Evolutionary conservation across 176 grass and related monocot species (phyloP), one percentile per base, ranked within the genome.

Genomic region (Zoysia pacifica): DNA sequence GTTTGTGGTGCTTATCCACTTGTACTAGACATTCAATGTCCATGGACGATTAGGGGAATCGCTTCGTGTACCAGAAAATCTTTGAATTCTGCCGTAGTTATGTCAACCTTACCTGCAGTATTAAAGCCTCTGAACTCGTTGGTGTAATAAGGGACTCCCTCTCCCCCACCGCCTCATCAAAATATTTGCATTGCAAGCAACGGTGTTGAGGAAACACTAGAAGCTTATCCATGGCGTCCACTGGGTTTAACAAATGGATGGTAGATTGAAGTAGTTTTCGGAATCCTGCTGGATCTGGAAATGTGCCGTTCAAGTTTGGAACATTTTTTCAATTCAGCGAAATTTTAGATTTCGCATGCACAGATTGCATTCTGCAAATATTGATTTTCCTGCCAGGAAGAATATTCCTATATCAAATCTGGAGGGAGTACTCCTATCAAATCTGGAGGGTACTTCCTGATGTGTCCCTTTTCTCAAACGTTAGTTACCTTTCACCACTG

Each of bases 51-150:
- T 81, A 48, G 20, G 15, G 67, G n/a, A 64, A 66, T 77, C 11
- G 18, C 36, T 48, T 79, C 18, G 69, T 65, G 65, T 89, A 82
- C 87, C 80, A 73, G 38, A 38, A 81, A 78, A 68, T 77, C 78
- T 85, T 89, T 81, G 67, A 89, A 78, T 89, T 77, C 74, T 77
- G 43, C 78, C 82, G 78, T 85, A 85, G 72, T 50, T 42, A 77
- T 85, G 87, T 81, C 82, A 82, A 73, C 82, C 73, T 48, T 81
- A 73, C 73, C 40, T 10, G 73, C 68, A 73, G 47, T 78, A 82
- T 82, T 86, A 45, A 89, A 62, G 43, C 51, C 81, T 77, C 73
- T 85, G 49, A 77, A 76, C 67, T 43, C 15, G 67, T 15, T 79
- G 56, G 62, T 6, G 44, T 75, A 73, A 65, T 48, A 61, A 82